Percentiles rank a stretch among this genome's conserved stretches.
These are phyloP conservation scores for Ramalina peruviana DNA, from an alignment of 495 filamentous ascomycete genomes.

Conservation along the genomic window DNA sequence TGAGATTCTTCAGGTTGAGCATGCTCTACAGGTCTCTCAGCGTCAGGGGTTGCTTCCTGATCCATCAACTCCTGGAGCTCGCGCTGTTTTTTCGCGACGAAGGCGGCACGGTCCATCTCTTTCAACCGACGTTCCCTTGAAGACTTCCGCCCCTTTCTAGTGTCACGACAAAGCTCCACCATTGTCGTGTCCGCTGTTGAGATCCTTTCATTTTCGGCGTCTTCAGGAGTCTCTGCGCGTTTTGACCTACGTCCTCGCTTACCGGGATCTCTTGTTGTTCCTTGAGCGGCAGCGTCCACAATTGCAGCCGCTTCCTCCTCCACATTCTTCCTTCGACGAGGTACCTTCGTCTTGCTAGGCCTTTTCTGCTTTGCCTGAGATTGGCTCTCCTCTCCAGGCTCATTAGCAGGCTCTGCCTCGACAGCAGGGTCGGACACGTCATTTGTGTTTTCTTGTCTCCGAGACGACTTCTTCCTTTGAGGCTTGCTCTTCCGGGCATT, in stretches of 20 bases:
- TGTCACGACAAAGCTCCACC: slow-evolving; percentile 66
- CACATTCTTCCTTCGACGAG: not conserved
- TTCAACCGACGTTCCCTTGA: slow-evolving; percentile 48
- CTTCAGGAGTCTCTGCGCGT: slow-evolving; percentile 57
- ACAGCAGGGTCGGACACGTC: not conserved
- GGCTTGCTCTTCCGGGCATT: too few species aligned
- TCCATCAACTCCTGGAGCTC: slow-evolving; percentile 23
- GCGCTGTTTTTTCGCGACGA: slow-evolving; percentile 31
- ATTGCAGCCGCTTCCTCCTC: slow-evolving; percentile 12
- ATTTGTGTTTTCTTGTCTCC: too few species aligned
- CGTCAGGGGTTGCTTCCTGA: slow-evolving; percentile 14
- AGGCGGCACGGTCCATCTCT: slow-evolving; percentile 37
- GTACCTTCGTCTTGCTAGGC: not conserved
- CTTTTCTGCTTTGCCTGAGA: too few species aligned
- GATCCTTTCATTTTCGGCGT: slow-evolving; percentile 59
- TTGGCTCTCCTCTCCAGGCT: too few species aligned
- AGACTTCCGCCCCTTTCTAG: slow-evolving; percentile 67
- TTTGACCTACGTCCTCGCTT: slow-evolving; percentile 19
- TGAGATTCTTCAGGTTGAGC: slow-evolving; percentile 8
- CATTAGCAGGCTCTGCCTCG: not conserved
- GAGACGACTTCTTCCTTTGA: too few species aligned
- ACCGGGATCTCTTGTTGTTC: slow-evolving; percentile 1
- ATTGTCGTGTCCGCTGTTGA: slow-evolving; percentile 59
- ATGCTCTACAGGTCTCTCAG: not conserved
- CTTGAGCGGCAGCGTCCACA: slow-evolving; percentile 13